Evolutionary conservation across 768 basidiomycete species (phyloP).

Genomic region (Austroboletus eburneus): DNA sequence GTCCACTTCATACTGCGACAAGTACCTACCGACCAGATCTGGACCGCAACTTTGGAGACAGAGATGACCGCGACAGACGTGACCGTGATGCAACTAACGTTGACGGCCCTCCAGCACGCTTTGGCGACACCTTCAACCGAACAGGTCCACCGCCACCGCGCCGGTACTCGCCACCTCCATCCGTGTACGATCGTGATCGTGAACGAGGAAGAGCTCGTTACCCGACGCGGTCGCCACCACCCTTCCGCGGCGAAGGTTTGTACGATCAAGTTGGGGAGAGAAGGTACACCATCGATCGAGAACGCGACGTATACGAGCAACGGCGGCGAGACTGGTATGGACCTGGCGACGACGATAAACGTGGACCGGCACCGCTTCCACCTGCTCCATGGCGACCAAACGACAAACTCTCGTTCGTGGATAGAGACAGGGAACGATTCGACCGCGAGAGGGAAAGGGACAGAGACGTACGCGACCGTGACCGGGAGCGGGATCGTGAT

Average conservation of each 20-base stretch:
- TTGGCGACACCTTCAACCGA: slow-evolving; percentile 30
- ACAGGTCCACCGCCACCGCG: slow-evolving; percentile 9
- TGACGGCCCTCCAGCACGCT: slow-evolving; percentile 32
- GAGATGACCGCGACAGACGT: slow-evolving; percentile 32
- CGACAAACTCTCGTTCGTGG: slow-evolving; percentile 30
- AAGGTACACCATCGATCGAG: slow-evolving; percentile 28
- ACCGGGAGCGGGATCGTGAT: slow-evolving; percentile 20
- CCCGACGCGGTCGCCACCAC: slow-evolving; percentile 30
- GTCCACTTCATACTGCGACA: slow-evolving; percentile 9
- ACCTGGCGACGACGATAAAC: slow-evolving; percentile 40
- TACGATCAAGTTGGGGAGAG: slow-evolving; percentile 33
- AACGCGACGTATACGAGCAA: slow-evolving; percentile 30
- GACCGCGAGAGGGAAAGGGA: slow-evolving; percentile 35
- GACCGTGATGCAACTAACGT: slow-evolving; percentile 37
- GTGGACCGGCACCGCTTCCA: slow-evolving; percentile 11
- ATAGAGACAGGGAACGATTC: slow-evolving; percentile 37
- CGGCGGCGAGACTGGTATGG: slow-evolving; percentile 29
- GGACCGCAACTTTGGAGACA: slow-evolving; percentile 33
- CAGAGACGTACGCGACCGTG: slow-evolving; percentile 32
- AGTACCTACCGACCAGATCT: slow-evolving; percentile 39
- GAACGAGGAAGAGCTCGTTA: slow-evolving; percentile 29
- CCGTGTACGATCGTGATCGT: slow-evolving; percentile 33
- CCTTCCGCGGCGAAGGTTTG: slow-evolving; percentile 21
- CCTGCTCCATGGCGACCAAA: slow-evolving; percentile 28
- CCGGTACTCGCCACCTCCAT: slow-evolving; percentile 26